These are phyloP conservation scores for Lagenaria siceraria DNA, from an alignment of 306 rosid genomes.

Conservation along the genomic window DNA sequence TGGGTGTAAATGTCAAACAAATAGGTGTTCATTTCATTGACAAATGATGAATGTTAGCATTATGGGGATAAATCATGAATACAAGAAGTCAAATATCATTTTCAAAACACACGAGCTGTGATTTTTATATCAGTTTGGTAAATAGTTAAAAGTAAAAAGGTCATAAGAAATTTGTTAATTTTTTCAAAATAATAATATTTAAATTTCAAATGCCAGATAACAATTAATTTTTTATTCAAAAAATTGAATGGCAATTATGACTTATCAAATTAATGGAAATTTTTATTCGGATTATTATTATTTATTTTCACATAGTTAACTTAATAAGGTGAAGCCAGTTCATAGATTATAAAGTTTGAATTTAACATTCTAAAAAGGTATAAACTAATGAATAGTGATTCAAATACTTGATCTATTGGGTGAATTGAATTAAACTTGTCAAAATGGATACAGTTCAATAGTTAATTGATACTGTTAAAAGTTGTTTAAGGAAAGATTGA, in stretches of 20 bases:
- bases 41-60: neutral
- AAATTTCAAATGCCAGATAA: neutral
- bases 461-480: no score
- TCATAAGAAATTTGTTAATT: neutral
- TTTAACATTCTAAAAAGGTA: no score
- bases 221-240: no score
- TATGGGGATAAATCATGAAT: neutral
- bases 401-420: no score
- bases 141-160: neutral
- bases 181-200: neutral
- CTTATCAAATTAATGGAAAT: neutral
- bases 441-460: no score
- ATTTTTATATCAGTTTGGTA: neutral
- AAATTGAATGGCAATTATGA: no score
- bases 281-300: no score
- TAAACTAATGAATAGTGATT: no score
- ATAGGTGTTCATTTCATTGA: neutral
- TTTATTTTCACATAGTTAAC: no score
- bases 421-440: no score
- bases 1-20: neutral
- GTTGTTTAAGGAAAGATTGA: no score
- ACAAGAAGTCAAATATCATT: neutral
- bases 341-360: neutral
- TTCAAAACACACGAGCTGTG: neutral
- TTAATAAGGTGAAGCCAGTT: no score